Evolutionary conservation across 805 yeast genomes (phyloP), one percentile per base, ranked within the genome.

Genomic region (Teunomyces tritomae): DNA sequence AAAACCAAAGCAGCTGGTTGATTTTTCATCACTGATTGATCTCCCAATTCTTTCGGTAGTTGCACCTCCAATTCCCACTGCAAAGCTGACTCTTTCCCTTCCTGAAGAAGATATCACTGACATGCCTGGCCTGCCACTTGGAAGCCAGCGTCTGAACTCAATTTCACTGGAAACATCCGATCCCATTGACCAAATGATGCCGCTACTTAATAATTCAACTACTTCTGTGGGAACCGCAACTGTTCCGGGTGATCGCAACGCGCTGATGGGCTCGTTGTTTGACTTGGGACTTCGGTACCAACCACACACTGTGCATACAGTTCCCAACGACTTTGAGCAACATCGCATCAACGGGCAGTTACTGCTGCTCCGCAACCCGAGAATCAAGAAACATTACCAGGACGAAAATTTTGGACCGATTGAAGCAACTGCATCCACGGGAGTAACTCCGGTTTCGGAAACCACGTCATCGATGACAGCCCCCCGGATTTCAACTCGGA

Each of bases 341-440:
- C 13, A 28, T 28, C 28, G 34, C 24, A 40, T 58, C 13, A 45
- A 57, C 35, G 56, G 52, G 3, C 58, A 51, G 42, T 52, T 64
- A 27, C 40, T 47, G 40, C 52, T 51, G 14, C 49, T 64, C 41
- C 47, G 67, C 26, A 64, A 65, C 45, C 68, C 69, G 1, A 49
- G 67, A 29, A 55, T 62, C 32, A 61, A 60, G 40, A 63, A 58
- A 47, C 70, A 63, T 39, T 62, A 61, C 37, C 66, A 62, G 36
- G 54, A 49, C 13, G 50, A 43, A 11, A 49, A 37, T 14, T 33
- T 33, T n/a, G 42, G 29, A 8, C 42, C 39, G 7, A 13, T 30
- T 29, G 36, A 27, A 28, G 34, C 13, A 10, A 13, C 34, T 13
- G 34, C 34, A 8, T 20, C 24, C 24, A 20, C 24, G 24, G 24